Evolutionary conservation across 371 early-diverging fungal genomes (phyloP).

Genomic region (Fennellomyces sp.): DNA sequence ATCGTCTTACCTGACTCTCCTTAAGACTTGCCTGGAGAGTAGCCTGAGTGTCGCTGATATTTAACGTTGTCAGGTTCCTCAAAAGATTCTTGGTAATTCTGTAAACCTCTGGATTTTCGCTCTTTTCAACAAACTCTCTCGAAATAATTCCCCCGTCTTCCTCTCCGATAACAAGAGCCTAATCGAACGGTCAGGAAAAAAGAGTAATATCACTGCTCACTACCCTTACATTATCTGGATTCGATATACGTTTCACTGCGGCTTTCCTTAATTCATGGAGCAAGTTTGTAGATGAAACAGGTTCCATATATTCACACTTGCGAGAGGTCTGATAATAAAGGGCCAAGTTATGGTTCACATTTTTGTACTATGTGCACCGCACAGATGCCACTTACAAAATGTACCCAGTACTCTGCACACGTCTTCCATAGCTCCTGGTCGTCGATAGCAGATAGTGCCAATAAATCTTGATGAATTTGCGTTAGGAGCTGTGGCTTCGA

Average conservation of each 20-base stretch:
- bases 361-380: too few relatives aligned
- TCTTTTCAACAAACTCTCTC: slow-evolving; percentile 94
- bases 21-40: not conserved
- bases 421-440: slow-evolving; percentile 96
- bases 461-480: slow-evolving; percentile 47
- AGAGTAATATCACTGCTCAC: slow-evolving; percentile 53
- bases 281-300: not conserved
- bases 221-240: slow-evolving; percentile 92
- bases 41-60: slow-evolving; percentile 69
- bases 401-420: slow-evolving; percentile 92
- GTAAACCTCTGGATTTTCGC: slow-evolving; percentile 95
- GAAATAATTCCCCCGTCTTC: slow-evolving; percentile 99
- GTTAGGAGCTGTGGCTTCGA: not conserved
- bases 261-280: slow-evolving; percentile 80
- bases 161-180: slow-evolving; percentile 85
- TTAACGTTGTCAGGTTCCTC: slow-evolving; percentile 93
- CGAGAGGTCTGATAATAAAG: not conserved
- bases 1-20: not conserved
- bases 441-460: slow-evolving; percentile 86
- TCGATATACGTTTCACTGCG: slow-evolving; percentile 95
- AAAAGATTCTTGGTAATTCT: slow-evolving; percentile 96
- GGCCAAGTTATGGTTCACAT: not conserved
- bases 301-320: not conserved
- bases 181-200: not conserved
- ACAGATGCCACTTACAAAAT: slow-evolving; percentile 6